Percentiles rank a stretch among this genome's conserved stretches.
These are phyloP conservation scores for Tulasnella sp. DNA, from an alignment of 768 basidiomycete genomes.

Conservation along the genomic window DNA sequence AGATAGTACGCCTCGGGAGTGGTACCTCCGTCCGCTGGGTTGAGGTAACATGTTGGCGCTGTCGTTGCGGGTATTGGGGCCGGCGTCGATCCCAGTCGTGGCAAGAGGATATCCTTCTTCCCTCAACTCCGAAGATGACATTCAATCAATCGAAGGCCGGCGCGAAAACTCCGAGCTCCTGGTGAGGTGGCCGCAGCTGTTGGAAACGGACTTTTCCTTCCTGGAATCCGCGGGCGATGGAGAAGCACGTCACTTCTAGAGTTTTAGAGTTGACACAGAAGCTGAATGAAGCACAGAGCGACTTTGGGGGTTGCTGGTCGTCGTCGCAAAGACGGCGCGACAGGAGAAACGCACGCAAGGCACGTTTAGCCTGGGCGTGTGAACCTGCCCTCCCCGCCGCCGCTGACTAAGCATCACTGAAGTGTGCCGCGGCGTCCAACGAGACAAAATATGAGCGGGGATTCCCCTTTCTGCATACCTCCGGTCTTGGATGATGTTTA, in stretches of 20 bases:
- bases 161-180: slow-evolving; percentile 11
- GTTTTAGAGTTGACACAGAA: not conserved
- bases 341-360: slow-evolving; percentile 1
- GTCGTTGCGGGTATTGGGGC: not conserved
- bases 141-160: not conserved
- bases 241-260: not conserved
- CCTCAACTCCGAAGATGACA: not conserved
- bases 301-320: slow-evolving; percentile 1
- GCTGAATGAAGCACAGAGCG: not conserved
- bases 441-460: not conserved
- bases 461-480: not conserved
- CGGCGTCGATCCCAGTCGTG: slow-evolving; percentile 8
- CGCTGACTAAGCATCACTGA: not conserved
- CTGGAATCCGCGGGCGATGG: not conserved
- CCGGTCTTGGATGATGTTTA: not conserved
- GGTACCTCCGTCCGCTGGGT: not conserved
- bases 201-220: not conserved
- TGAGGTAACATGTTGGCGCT: not conserved
- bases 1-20: not conserved
- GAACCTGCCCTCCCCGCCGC: not conserved
- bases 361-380: slow-evolving; percentile 9
- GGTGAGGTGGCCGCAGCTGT: not conserved
- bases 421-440: not conserved
- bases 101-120: slow-evolving; percentile 28
- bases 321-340: not conserved